phyloP scores from a whole-genome alignment of 2,329 filamentous ascomycete genomes.

The Aspergillus eucalypticola region DNA sequence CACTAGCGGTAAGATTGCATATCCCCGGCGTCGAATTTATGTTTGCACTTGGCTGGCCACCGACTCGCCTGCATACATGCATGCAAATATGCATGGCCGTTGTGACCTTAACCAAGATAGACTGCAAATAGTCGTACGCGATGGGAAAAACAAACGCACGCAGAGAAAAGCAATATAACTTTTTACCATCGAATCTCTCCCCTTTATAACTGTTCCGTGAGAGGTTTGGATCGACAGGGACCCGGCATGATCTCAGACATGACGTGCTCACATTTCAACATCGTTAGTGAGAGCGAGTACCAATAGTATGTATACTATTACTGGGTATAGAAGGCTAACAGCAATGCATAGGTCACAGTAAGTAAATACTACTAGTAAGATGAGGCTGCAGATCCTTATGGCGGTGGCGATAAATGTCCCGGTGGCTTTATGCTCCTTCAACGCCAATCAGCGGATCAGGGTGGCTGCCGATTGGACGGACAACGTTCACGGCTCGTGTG shows the following conservation, averaged over 20 bases:
- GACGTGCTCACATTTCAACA: neutral
- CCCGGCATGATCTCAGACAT: neutral
- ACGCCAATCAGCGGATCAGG: neutral
- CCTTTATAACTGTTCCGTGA: neutral
- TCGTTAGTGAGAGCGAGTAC: neutral
- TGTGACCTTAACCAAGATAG: neutral
- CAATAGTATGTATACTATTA: neutral
- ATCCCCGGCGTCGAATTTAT: neutral
- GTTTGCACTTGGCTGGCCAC: neutral
- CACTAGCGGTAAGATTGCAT: neutral
- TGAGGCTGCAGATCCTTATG: slow-evolving; percentile 15
- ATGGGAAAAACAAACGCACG: neutral
- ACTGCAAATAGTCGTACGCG: neutral
- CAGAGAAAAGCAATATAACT: neutral
- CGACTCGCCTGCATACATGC: neutral
- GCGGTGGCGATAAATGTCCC: slow-evolving; percentile 4
- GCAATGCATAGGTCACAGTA: neutral
- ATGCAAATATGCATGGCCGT: neutral
- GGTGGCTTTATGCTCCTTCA: slow-evolving; percentile 1
- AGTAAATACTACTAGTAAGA: neutral
- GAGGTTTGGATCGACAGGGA: neutral
- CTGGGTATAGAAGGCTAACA: neutral
- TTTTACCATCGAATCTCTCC: neutral
- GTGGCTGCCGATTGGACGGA: neutral
- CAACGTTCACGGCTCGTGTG: neutral